Evolutionary conservation across 192 early-diverging fungal genomes (phyloP).

Genomic region (Bifiguratus adelaidae): DNA sequence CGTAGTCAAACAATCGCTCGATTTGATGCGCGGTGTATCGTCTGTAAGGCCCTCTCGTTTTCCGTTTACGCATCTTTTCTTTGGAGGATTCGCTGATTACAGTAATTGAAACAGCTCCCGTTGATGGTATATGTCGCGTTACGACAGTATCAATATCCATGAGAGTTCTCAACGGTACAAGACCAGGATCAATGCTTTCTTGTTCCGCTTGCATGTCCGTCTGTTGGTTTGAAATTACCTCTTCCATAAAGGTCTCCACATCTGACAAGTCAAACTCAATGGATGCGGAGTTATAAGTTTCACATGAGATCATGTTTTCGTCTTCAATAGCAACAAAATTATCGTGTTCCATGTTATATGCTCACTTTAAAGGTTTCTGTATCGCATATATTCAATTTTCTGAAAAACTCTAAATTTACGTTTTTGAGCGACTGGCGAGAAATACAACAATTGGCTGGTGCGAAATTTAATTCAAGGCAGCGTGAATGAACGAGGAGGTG

Average conservation of each 20-base stretch:
- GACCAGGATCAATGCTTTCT: slow-evolving; percentile 4
- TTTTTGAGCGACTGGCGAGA: slow-evolving; percentile 3
- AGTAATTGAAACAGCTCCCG: neutral
- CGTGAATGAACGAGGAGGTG: too few species aligned
- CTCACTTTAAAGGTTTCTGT: neutral
- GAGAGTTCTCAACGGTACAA: slow-evolving; percentile 1
- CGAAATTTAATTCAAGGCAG: slow-evolving; percentile 2
- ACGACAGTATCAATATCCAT: neutral
- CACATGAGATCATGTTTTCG: slow-evolving; percentile 2
- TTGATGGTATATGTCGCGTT: too few species aligned
- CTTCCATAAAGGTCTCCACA: slow-evolving; percentile 4
- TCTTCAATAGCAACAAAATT: slow-evolving; percentile 1
- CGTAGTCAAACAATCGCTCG: slow-evolving; percentile 2
- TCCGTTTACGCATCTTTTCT: neutral
- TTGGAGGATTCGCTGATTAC: neutral
- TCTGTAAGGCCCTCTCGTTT: neutral
- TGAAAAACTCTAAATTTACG: slow-evolving; percentile 3
- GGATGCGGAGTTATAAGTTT: slow-evolving; percentile 5
- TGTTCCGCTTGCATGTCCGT: slow-evolving; percentile 3
- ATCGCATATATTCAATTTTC: slow-evolving; percentile 5
- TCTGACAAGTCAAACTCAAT: slow-evolving; percentile 5
- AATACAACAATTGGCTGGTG: slow-evolving; percentile 1
- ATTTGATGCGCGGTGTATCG: slow-evolving; percentile 2
- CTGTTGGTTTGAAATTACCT: slow-evolving; percentile 3
- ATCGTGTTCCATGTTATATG: slow-evolving; percentile 3